These are phyloP conservation scores for Chloranthus sessilifolius DNA, from an alignment of 164 flowering plant genomes.

Conservation along the genomic window DNA sequence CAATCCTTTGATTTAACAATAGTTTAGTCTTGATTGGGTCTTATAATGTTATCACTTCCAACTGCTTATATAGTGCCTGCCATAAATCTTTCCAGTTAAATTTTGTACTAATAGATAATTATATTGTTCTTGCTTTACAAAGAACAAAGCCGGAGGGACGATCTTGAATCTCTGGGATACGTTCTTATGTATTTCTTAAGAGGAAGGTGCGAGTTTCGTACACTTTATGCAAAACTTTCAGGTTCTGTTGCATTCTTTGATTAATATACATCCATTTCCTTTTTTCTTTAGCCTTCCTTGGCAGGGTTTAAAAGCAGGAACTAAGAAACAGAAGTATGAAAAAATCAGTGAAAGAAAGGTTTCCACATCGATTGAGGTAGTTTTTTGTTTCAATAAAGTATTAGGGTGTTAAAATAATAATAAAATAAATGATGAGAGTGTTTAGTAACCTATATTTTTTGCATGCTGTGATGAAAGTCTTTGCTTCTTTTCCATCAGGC, in stretches of 20 bases:
- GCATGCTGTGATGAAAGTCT: not conserved
- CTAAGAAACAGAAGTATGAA: conserved; percentile 89
- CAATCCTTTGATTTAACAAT: not conserved
- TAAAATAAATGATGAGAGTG: not conserved
- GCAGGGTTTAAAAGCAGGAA: conserved; percentile 97
- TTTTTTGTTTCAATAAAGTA: conserved; percentile 1
- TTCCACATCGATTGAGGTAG: conserved; percentile 93
- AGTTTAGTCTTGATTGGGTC: not conserved
- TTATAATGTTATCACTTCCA: not conserved
- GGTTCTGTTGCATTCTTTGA: not conserved
- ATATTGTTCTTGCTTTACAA: conserved; percentile 5
- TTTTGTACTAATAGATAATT: conserved; percentile 1
- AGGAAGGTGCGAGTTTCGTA: conserved; percentile 59
- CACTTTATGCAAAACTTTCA: not conserved
- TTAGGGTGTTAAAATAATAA: too few species aligned
- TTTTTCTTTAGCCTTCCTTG: conserved; percentile 65
- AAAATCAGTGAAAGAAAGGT: conserved; percentile 91
- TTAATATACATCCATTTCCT: not conserved
- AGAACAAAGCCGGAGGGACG: conserved; percentile 98
- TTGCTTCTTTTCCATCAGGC: conserved; percentile 36
- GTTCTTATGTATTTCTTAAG: conserved; percentile 87
- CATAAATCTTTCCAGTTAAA: not conserved
- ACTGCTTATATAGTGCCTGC: not conserved
- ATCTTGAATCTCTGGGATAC: conserved; percentile 91
- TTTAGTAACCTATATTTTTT: not conserved